Conservation (phyloP, 345 rosid genomes). For the Rhodamnia argentea region DNA sequence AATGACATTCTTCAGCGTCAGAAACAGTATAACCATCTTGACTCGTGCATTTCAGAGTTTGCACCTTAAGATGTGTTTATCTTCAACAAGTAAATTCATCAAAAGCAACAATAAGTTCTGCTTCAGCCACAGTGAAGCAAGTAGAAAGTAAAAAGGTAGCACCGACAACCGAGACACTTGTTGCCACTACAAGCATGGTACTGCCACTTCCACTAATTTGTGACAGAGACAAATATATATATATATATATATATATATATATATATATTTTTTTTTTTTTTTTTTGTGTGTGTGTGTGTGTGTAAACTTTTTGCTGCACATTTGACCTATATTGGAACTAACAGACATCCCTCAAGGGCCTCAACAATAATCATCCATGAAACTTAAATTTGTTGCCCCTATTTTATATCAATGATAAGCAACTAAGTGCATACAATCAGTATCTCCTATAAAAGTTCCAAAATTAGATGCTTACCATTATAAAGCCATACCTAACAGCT, state of each 20-base stretch:
- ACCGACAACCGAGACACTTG: neutral
- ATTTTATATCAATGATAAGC: neutral
- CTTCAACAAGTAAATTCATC: neutral
- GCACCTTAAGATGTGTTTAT: neutral
- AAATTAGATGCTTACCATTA: neutral
- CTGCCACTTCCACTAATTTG: neutral
- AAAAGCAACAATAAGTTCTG: neutral
- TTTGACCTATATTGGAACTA: neutral
- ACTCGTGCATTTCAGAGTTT: neutral
- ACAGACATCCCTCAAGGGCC: neutral
- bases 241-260: too few species aligned
- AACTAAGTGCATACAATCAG: neutral
- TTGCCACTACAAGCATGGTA: neutral
- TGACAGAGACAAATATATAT: neutral
- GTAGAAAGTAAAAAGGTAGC: neutral
- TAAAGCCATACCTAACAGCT: neutral
- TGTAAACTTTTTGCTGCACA: neutral
- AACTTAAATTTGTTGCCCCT: neutral
- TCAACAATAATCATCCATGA: neutral
- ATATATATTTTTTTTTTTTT: too few species aligned
- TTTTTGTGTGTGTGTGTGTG: too few species aligned
- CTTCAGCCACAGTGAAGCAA: neutral
- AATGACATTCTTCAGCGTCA: neutral
- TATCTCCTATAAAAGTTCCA: neutral
- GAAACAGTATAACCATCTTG: neutral